Percentiles rank a stretch among this genome's conserved stretches.
Conservation (phyloP, 1,284 basidiomycete genomes). For the Coriolopsis trogii region DNA sequence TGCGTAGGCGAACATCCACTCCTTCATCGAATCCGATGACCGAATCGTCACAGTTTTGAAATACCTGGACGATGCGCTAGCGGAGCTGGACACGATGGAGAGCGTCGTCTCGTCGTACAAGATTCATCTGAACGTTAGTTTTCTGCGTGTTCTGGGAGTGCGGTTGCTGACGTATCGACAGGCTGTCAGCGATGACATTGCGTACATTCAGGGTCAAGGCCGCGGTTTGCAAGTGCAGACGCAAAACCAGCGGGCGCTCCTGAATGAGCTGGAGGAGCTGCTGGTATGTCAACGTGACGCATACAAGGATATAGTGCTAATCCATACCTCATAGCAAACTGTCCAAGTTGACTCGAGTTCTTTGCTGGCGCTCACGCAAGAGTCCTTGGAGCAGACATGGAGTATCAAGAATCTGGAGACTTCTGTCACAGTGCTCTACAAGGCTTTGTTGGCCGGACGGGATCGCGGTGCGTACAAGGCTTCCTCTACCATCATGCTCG, state of each 20-base stretch:
- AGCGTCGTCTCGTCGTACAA: conserved; percentile 88
- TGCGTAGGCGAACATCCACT: conserved; percentile 94
- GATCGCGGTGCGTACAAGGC: conserved; percentile 65
- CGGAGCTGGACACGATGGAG: conserved; percentile 88
- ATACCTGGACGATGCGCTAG: conserved; percentile 85
- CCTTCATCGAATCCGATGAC: conserved; percentile 92
- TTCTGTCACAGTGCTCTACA: conserved; percentile 90
- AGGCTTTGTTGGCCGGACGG: conserved; percentile 89
- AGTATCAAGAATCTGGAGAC: conserved; percentile 83
- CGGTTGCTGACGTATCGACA: conserved; percentile 37
- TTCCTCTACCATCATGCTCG: neutral
- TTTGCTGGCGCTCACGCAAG: conserved; percentile 80
- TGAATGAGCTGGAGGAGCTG: conserved; percentile 84
- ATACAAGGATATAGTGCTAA: neutral
- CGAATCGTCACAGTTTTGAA: conserved; percentile 87
- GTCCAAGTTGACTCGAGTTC: conserved; percentile 87
- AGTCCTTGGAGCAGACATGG: conserved; percentile 76
- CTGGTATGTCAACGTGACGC: conserved; percentile 53
- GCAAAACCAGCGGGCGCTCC: conserved; percentile 88
- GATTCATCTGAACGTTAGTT: conserved; percentile 87
- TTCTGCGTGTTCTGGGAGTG: neutral
- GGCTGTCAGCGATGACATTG: conserved; percentile 95
- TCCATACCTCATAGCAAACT: conserved; percentile 67
- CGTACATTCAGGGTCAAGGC: conserved; percentile 95
- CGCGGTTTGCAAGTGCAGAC: conserved; percentile 97